Evolutionary conservation across 345 rosid genomes (phyloP), one percentile per base, ranked within the genome.

Genomic region (Jatropha curcas): DNA sequence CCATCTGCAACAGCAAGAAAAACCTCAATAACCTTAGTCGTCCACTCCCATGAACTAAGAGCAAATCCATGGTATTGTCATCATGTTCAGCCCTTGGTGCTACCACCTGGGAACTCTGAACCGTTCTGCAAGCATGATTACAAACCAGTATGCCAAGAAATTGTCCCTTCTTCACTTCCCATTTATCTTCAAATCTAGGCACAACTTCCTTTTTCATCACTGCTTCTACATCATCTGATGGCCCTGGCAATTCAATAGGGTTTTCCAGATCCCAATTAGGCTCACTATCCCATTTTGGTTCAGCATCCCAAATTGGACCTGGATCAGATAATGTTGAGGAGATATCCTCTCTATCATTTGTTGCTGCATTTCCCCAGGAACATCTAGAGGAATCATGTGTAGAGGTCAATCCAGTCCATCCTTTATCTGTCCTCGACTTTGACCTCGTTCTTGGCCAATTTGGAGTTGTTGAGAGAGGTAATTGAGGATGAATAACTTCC

Each of bases 231-330:
- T 89, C 93, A 71, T 88, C 97, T 1, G 88, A 76, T 35, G 93
- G 96, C 33, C 96, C 94, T 3, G 94, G 98, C 76, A 95, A 86
- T 82, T 91, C 94, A 61, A 95, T 92, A 19, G 92, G 88, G 73
- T 89, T 88, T 73, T 92, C 96, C 39, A 78, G 84, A 71, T 85
- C 96, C 97, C 98, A 95, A 69, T 84, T 82, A 72, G 90, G 85
- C 56, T 91, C 97, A 5, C 80, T 16, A 76, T 92, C 98, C 99
- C 99, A 91, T 82, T 85, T 95, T 24, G 99, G 99, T 77, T 86
- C 99, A 34, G 97, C 82, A 82, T 95, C 99, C 99, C 99, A 95
- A 60, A 95, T 95, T 11, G 99, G 97, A 83, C 99, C 98, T 25
- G 98, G 99, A 81, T 92, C 97, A 50, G 99, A 95, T 72, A 95